Evolutionary conservation across 192 early-diverging fungal species (phyloP).

Genomic region (Entomortierella lignicola): DNA sequence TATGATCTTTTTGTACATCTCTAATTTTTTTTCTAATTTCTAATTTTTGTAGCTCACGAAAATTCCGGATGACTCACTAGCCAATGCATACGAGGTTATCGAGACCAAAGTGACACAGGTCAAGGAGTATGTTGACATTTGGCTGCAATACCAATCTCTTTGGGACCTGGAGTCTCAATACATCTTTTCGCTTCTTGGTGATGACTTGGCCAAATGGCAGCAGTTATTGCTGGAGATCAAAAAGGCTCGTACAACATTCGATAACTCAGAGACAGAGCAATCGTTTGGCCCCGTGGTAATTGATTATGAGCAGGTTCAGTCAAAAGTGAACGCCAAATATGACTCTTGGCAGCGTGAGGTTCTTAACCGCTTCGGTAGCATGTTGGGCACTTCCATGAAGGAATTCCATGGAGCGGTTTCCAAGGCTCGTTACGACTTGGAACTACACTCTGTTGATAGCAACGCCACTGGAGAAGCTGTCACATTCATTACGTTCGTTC

Average conservation of each 20-base stretch:
- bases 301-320: slow-evolving; percentile 98
- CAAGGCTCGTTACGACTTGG: slow-evolving; percentile 85
- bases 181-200: slow-evolving; percentile 85
- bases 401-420: slow-evolving; percentile 81
- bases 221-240: slow-evolving; percentile 95
- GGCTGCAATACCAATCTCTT: slow-evolving; percentile 98
- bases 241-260: slow-evolving; percentile 93
- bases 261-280: slow-evolving; percentile 92
- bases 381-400: slow-evolving; percentile 84
- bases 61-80: slow-evolving; percentile 74
- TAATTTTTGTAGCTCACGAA: slow-evolving; percentile 63
- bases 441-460: slow-evolving; percentile 87
- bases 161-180: slow-evolving; percentile 96
- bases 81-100: slow-evolving; percentile 85
- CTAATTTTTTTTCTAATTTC: not conserved
- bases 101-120: slow-evolving; percentile 84
- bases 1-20: not conserved
- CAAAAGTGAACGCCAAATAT: slow-evolving; percentile 97
- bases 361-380: slow-evolving; percentile 88
- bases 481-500: slow-evolving; percentile 93
- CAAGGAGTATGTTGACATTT: slow-evolving; percentile 87
- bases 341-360: slow-evolving; percentile 98
- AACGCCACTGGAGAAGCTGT: slow-evolving; percentile 92
- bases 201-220: slow-evolving; percentile 93
- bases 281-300: slow-evolving; percentile 88